Evolutionary conservation across 1,284 basidiomycete genomes (phyloP), one percentile per base, ranked within the genome.

Genomic region (Coniferiporia weirii): DNA sequence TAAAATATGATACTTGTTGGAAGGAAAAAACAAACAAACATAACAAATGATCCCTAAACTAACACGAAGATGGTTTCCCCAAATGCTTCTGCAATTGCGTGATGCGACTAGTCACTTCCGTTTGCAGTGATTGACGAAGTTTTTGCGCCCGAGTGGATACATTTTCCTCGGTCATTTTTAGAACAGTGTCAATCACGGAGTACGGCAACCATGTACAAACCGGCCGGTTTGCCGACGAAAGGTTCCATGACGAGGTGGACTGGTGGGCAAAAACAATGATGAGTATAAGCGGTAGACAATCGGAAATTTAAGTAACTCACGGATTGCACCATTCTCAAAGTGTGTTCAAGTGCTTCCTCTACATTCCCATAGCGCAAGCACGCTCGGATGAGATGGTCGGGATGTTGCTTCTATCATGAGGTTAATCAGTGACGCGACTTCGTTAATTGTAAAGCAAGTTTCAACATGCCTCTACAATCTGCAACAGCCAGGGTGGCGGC

Each of bases 401-500:
- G 85, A 62, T 93, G 85, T 63, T 87, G 74, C 56, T 82, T 76
- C 87, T 92, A 64, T 52, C 65, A 59, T 38, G 60, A 45, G 43
- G 56, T 36, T 45, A 48, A 58, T 54, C 55, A 27, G 27, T 35
- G 43, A 63, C 52, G 64, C 38, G 55, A 54, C 8, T 17, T n/a
- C 12, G 17, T 3, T n/a, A n/a, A 3, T 8, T 20, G 19, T 46
- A 19, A 46, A 9, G 17, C 8, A 9, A 46, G 3, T 3, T 17
- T 19, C n/a, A 19, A 67, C 78, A 61, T 66, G 87, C 89, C 78
- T 87, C 80, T 36, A 95, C 78, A 52, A 78, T 81, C 56, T 85
- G 80, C 47, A 89, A 76, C 45, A 98, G 77, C 93, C 94, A 98
- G 4, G 83, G 82, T 4, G 94, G 95, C 51, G 92, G 80, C 36